Base-by-base conservation (phyloP, 208 protist genomes). In the Leishmania braziliensis region DNA sequence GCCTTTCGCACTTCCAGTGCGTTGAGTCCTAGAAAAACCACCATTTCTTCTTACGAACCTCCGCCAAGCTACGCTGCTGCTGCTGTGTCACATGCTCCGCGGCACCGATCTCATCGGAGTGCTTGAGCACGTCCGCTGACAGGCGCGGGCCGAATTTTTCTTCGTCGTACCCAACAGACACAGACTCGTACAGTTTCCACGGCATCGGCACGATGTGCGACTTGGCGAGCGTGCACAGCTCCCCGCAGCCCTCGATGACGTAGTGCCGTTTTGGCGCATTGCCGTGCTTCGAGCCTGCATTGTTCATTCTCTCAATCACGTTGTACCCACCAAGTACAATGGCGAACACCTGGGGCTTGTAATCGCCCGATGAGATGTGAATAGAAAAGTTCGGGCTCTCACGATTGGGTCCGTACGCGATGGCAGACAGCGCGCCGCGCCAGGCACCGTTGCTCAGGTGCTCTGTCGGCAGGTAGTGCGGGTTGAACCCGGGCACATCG, bases 371-470 rank as follows among this genome's bases (percentile, higher is more conserved):
- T n/a, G 92, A 95, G 65, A 96, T 81, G 81, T 97, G 94, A 68
- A 97, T 95, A 33, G 86, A 81, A 83, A 97, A 97, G 82, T 97
- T 97, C 39, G 91, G 91, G 77, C 94, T 97, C 82, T 97, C 92
- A 29, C 89, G 91, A 63, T 95, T 91, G 6, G 76, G 74, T 5
- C 88, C 91, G 80, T 95, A 96, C 18, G 94, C 87, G 66, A 97
- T 96, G 53, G 94, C 88, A 26, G 92, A 96, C 50, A 97, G 84
- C 36, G 92, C 92, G 5, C 94, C 92, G 36, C 92, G 86, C 92
- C 94, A 97, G 60, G 91, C 88, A 26, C 94, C 94, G 46, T 80
- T 81, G 62, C 90, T 88, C 16, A 95, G 79, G 77, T 94, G 81
- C 76, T 96, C 91, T 12, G 92, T 95, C 6, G 94, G 94, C 18